Evolutionary conservation across 495 filamentous ascomycete genomes (phyloP), one percentile per base, ranked within the genome.

Genomic region (Hamigera avellanea): DNA sequence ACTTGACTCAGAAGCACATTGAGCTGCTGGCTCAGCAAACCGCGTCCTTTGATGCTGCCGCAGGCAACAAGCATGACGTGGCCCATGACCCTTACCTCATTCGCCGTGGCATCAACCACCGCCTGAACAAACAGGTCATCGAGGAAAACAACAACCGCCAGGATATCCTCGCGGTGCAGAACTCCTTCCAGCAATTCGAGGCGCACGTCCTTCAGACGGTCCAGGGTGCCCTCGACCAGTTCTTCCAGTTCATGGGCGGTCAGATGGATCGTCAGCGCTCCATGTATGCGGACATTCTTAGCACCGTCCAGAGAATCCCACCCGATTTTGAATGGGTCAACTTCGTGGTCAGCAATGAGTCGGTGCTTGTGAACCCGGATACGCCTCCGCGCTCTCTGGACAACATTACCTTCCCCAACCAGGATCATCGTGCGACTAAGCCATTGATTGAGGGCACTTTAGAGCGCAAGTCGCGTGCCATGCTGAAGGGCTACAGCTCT

Each of bases 131-230:
- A 61, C 91, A 98, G 64, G 75, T 96, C 30, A 67, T 81, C 27
- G 88, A 93, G 51, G 91, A 98, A 61, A 98, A 98, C 62, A 88
- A 84, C 63, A 84, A 88, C 59, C 79, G 80, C 29, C 78, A 93
- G 50, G 93, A 96, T 50, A 71, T 95, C 16, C 69, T 98, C 35
- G 70, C 78, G 8, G 81, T 95, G 18, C 91, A 98, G 59, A 78
- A 82, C 57, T 80, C 81, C 54, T 95, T 95, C 57, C 72, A 79
- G 41, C 69, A 77, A 32, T 96, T 98, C 49, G 91, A 98, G 53
- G 70, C 75, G 0, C 86, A 98, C 53, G 64, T 96, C 35, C 56
- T 98, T 28, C 66, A 81, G 47, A 80, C 78, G n/a, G 59, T 95
- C 35, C 91, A 98, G 56, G 64, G 75, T 39, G 79, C 78, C 37